Base-by-base conservation (phyloP, 2,329 filamentous ascomycete species). In the Truncatella angustata region DNA sequence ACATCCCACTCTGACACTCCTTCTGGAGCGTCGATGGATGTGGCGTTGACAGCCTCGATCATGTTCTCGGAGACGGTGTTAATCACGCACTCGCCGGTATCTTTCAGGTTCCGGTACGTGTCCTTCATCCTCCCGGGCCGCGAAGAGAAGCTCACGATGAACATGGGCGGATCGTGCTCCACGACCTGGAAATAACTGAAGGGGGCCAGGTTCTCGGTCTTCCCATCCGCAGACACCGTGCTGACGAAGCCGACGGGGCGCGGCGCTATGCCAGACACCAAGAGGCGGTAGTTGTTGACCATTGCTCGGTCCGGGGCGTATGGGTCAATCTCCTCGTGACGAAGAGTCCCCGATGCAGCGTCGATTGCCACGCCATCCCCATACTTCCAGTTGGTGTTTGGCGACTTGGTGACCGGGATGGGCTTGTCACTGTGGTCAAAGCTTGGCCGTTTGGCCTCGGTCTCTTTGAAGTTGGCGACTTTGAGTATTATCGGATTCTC, bases 31-130 rank as follows among this genome's bases (percentile, higher is more conserved):
- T 85, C 83, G 55, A 85, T 77, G 1, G 75, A 73, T 5, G 77
- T 78, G n/a, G 76, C 75, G 56, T 86, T 86, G 4, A 80, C 81
- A 1, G 83, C 82, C 64, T 86, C 82, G 52, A 85, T 66, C 55
- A 77, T 84, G 57, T 85, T 78, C 65, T 85, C 82, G 3, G 74
- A 79, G 55, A 86, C 80, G 53, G 85, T 84, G 61, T 85, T 86
- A 65, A 86, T 79, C 26, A 73, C 73, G 52, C 81, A 84, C 63
- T 86, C 82, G 16, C 73, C 70, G 0, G 77, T 79, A 28, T 82
- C 80, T 2, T 73, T 52, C 34, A 87, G 66, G 56, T 86, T 46
- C 26, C 16, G 18, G 2, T 46, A 20, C 28, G 43, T 46, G 28
- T 46, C 43, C 28, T 46, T 46, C n/a, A 20, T n/a, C 18, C 43